A percentile compares a stretch with the other conserved stretches of the same genome.
Evolutionary conservation across 1,284 basidiomycete species (phyloP).

Genomic region (Rugosomyces carneus): DNA sequence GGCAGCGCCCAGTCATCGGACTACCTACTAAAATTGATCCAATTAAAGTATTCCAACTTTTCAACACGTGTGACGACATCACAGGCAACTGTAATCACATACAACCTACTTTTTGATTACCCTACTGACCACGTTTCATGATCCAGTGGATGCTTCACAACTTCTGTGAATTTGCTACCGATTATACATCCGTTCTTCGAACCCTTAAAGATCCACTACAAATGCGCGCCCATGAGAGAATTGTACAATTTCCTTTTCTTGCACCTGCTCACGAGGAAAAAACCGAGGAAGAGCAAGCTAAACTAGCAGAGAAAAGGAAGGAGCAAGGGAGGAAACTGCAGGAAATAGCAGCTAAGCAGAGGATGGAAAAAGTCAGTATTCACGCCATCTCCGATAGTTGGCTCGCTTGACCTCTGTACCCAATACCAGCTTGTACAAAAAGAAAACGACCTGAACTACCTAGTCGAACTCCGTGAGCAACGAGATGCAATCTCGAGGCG

Average conservation of each 20-base stretch:
- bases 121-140: neutral
- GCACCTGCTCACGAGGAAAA: slow-evolving; percentile 75
- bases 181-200: slow-evolving; percentile 71
- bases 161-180: slow-evolving; percentile 79
- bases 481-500: slow-evolving; percentile 64
- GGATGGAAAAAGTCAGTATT: slow-evolving; percentile 74
- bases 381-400: neutral
- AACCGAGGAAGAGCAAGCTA: slow-evolving; percentile 84
- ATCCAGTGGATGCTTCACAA: slow-evolving; percentile 84
- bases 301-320: slow-evolving; percentile 71
- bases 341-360: slow-evolving; percentile 85
- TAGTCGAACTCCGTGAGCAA: slow-evolving; percentile 62
- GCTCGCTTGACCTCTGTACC: too few species aligned
- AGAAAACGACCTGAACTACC: slow-evolving; percentile 76
- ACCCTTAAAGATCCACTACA: slow-evolving; percentile 56
- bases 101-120: slow-evolving; percentile 1
- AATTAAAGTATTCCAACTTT: slow-evolving; percentile 95
- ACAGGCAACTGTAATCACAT: slow-evolving; percentile 48
- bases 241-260: slow-evolving; percentile 84
- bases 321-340: slow-evolving; percentile 87
- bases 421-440: slow-evolving; percentile 60
- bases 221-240: slow-evolving; percentile 62
- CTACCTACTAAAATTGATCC: slow-evolving; percentile 86
- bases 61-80: slow-evolving; percentile 51
- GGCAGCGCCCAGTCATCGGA: slow-evolving; percentile 89